These are phyloP conservation scores for Heritiera fomes DNA, from an alignment of 345 rosid species.

Conservation along the genomic window DNA sequence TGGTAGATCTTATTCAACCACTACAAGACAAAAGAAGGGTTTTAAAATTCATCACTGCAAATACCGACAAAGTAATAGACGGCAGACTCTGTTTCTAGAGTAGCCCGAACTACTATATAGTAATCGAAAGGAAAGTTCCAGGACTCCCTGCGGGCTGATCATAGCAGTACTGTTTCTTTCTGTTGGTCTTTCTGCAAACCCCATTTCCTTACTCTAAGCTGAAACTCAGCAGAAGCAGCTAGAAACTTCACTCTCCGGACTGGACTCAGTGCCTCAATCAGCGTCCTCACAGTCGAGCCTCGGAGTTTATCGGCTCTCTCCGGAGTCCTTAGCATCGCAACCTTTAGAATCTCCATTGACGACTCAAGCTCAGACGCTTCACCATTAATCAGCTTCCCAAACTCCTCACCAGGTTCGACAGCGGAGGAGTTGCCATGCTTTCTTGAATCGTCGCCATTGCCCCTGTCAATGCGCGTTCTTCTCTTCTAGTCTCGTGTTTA, in stretches of 20 bases:
- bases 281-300: slow-evolving; percentile 18
- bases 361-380: slow-evolving; percentile 24
- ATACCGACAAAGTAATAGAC: neutral
- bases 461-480: slow-evolving; percentile 39
- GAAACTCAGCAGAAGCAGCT: slow-evolving; percentile 19
- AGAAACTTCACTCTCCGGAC: slow-evolving; percentile 34
- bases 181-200: neutral
- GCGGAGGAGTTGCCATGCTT: slow-evolving; percentile 36
- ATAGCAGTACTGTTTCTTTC: neutral
- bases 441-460: slow-evolving; percentile 46
- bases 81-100: neutral
- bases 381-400: slow-evolving; percentile 18
- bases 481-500: slow-evolving; percentile 24
- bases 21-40: too few species aligned
- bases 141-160: neutral
- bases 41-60: too few species aligned
- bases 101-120: neutral
- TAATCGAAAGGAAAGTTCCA: neutral
- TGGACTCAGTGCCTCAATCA: slow-evolving; percentile 34
- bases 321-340: slow-evolving; percentile 26
- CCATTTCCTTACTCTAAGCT: too few species aligned
- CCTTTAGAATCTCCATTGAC: slow-evolving; percentile 28
- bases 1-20: too few species aligned
- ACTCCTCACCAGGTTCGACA: slow-evolving; percentile 23
- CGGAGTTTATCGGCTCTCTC: slow-evolving; percentile 36